Evolutionary conservation across 345 rosid species (phyloP), one percentile per base, ranked within the genome.

Genomic region (Aethionema arabicum): DNA sequence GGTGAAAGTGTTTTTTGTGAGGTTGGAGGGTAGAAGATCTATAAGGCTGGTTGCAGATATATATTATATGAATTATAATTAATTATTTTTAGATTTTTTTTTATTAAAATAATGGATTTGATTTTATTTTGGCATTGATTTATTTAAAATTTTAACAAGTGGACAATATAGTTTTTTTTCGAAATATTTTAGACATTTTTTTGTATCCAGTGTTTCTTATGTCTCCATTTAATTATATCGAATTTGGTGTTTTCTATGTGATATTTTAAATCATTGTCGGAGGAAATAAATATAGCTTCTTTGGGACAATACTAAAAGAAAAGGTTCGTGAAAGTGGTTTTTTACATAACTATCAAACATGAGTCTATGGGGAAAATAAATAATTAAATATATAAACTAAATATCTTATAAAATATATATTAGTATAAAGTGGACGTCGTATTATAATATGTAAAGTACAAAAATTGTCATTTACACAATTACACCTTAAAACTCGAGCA

Each of bases 21-120:
- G 67, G 73, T 60, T 69, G 68, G 57, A 68, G 6, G 30, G 30
- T 8, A 6, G 30, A 6, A 62, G 29, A 55, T 46, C 39, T 69
- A n/a, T n/a, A 48, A 69, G 74, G 63, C 33, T 56, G 47, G 45
- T 63, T 55, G 39, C 33, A 63, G 59, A 48, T 52, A 43, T 59
- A 61, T 61, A 59, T 59, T 45, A 61, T 61, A 41, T n/a, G 13
- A 4, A 41, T 41, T 41, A 9, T 8, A 41, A 41, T 4, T 41
- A 8, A 41, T 8, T 41, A 41, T 21, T 53, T 9, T 41, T 8
- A 6, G 6, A 37, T 42, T 40, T 21, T 6, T 10, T 49, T 52
- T 14, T 49, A 8, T 16, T 21, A 21, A 21, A 21, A 21, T 21
- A 4, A 0, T 35, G 6, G 46, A 50, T 42, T 43, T 45, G 49